These are phyloP conservation scores for Cladophialophora carrionii DNA, from an alignment of 2,329 filamentous ascomycete species.

Conservation along the genomic window DNA sequence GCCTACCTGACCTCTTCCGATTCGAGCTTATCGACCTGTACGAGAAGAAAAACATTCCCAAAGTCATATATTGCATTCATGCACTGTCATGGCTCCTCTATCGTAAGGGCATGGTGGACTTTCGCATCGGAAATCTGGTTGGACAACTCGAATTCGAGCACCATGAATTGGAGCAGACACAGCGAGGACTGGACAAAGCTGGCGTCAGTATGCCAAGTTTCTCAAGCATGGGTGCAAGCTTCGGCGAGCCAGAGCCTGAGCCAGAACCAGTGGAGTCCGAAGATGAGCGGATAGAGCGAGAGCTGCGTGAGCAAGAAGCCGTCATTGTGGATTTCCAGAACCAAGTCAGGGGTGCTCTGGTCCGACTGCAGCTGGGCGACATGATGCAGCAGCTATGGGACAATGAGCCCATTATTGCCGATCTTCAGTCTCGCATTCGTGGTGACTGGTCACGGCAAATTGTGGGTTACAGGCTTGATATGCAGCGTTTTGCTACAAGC, in stretches of 20 bases:
- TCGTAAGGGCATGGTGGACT: slow-evolving; percentile 90
- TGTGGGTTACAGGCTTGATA: slow-evolving; percentile 76
- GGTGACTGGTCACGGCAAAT: slow-evolving; percentile 87
- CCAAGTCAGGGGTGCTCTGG: slow-evolving; percentile 78
- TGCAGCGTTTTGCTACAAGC: slow-evolving; percentile 76
- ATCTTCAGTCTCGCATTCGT: slow-evolving; percentile 83
- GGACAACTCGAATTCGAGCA: slow-evolving; percentile 97
- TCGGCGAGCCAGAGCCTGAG: slow-evolving; percentile 76
- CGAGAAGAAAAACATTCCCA: slow-evolving; percentile 99
- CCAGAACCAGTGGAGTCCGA: slow-evolving; percentile 78
- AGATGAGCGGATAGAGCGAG: slow-evolving; percentile 81
- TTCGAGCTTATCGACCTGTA: slow-evolving; percentile 98
- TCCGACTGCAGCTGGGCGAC: slow-evolving; percentile 74
- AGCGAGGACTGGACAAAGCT: slow-evolving; percentile 94
- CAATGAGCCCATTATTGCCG: slow-evolving; percentile 73
- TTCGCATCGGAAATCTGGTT: slow-evolving; percentile 94
- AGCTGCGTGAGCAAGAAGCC: slow-evolving; percentile 75
- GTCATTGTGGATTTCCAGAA: slow-evolving; percentile 79
- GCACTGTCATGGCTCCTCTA: slow-evolving; percentile 96
- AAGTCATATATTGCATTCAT: slow-evolving; percentile 98
- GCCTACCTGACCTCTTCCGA: slow-evolving; percentile 90
- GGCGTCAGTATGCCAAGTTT: slow-evolving; percentile 97
- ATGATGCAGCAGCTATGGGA: slow-evolving; percentile 92
- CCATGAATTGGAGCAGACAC: slow-evolving; percentile 94
- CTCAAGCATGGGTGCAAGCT: slow-evolving; percentile 93